These are phyloP conservation scores for Acacia crassicarpa DNA, from an alignment of 306 rosid species.

Conservation along the genomic window DNA sequence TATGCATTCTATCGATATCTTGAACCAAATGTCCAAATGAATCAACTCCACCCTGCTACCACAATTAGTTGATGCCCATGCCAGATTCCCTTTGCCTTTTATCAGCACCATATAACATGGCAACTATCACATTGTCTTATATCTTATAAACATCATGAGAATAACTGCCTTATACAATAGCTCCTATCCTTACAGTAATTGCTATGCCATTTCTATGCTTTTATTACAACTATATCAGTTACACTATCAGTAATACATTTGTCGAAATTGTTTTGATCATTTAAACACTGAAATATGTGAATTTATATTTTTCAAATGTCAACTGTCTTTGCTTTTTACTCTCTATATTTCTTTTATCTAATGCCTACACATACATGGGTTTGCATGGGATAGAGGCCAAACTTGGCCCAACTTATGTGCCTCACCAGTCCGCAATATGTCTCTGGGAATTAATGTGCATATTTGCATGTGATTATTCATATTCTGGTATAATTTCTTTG, in stretches of 20 bases:
- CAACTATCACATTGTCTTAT: neutral
- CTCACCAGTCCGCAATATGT: neutral
- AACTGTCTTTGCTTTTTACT: constrained; percentile 14
- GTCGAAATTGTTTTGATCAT: neutral
- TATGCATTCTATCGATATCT: neutral
- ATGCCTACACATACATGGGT: neutral
- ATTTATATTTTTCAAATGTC: neutral
- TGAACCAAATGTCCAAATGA: neutral
- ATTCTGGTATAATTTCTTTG: constrained; percentile 30
- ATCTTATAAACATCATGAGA: neutral
- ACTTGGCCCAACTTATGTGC: constrained; percentile 23
- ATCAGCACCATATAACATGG: neutral
- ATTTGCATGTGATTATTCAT: constrained; percentile 18
- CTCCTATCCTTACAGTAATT: neutral
- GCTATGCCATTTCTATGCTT: neutral
- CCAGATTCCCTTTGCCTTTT: constrained; percentile 2
- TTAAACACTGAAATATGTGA: neutral
- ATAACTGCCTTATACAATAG: neutral
- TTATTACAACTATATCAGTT: neutral
- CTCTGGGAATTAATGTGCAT: constrained; percentile 16
- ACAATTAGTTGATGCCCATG: neutral
- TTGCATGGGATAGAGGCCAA: neutral
- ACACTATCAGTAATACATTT: neutral
- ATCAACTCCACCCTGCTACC: neutral
- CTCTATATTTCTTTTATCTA: neutral